Evolutionary conservation across 1,139 yeast species (phyloP), one percentile per base, ranked within the genome.

Genomic region (Keqinozyma sinolaborantium): DNA sequence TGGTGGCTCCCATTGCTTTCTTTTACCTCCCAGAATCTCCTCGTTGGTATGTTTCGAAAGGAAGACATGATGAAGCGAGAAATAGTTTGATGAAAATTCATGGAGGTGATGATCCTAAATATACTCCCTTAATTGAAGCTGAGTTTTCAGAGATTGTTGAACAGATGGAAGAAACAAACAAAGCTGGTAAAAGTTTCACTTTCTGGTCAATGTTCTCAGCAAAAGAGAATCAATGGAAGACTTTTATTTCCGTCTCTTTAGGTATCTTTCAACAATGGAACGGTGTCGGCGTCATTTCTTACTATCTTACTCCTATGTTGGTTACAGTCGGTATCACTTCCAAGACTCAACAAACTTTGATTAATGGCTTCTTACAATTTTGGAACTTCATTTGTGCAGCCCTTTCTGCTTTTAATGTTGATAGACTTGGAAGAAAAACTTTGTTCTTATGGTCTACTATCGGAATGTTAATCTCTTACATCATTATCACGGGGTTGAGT

Each of bases 81-180:
- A 51, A 67, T 3, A n/a, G n/a, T n/a, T 35, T 64, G 18, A 42
- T 40, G 31, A 47, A 70, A 33, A 50, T 64, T 29, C 47, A 61
- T 34, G 42, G 64, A 6, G 52, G 53, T 36, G 41, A 47, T 26
- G 34, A 61, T 54, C 39, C 59, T 36, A 60, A 63, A 7, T 50
- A 62, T 38, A 58, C 58, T 39, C 53, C 50, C 4, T 33, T 60
- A 3, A 49, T 67, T 38, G 60, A 64, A 23, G 44, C 40, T 12
- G 62, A 60, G n/a, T n/a, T n/a, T n/a, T n/a, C n/a, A n/a, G n/a
- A n/a, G n/a, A 35, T 69, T 58, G 64, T 55, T 53, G 48, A 62
- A 50, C 32, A 60, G 54, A 39, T 60, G 64, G 39, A 56, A 59
- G 40, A 45, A 60, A 52, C 70, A 74, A 9, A 52, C 64, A 34